Evolutionary conservation across 73 alveolate genomes (phyloP), one percentile per base, ranked within the genome.

Genomic region (Uronychia binucleata): DNA sequence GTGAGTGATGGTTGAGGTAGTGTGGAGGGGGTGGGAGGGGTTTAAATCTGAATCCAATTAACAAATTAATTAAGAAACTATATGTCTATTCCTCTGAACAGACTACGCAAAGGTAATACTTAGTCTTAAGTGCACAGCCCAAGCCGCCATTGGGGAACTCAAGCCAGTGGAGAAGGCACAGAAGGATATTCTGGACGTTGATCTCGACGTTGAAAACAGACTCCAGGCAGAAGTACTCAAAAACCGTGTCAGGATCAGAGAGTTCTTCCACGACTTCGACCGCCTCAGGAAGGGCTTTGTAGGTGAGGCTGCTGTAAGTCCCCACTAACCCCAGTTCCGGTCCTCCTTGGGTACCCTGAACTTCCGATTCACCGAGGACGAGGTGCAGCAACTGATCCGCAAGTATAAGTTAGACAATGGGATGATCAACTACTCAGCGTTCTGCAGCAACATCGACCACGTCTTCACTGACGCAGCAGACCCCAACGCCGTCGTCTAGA

Each of bases 211-310:
- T 27, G 88, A 86, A 83, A 86, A 90, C 85, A 57, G 89, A 74
- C 57, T 94, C 78, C 88, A 92, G 80, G 88, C 94, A 31, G 95
- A 86, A 67, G 97, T 94, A 28, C 91, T 88, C 75, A 92, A 94
- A 81, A 93, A 94, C 82, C 81, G 97, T 75, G 90, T 96, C 33
- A 84, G 99, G 80, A 90, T 96, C 34, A 88, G 94, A 79, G 98
- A 95, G 85, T 96, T 96, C 90, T 96, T 96, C 86, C 74, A 58
- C 33, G 99, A 96, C 87, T 96, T 96, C 59, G 99, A 97, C 86
- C 85, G 98, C 77, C 94, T 97, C 27, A 87, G 99, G 83, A 97
- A 97, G 88, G 99, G 99, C 13, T 84, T 87, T 34, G 98, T 96
- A 57, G 92, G 96, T 74, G 98, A 97, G 79, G 98, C 97, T 13